Evolutionary conservation across 352 stramenopile genomes (phyloP).

Genomic region (Phytophthora melonis): DNA sequence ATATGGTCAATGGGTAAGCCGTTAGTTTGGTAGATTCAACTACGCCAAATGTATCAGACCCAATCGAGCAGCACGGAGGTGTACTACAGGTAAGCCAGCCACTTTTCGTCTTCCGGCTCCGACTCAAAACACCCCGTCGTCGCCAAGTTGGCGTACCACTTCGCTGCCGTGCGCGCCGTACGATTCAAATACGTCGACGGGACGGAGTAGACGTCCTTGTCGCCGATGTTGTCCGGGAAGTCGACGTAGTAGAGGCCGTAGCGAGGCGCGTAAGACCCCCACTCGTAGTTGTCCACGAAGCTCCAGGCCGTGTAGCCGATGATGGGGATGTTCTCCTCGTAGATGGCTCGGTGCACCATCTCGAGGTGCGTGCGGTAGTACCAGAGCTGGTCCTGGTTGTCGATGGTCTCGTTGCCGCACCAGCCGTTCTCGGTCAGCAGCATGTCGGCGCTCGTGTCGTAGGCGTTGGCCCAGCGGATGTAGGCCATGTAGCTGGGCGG

Average conservation of each 20-base stretch:
- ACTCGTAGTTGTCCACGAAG: slow-evolving; percentile 44
- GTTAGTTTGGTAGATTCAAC: no score
- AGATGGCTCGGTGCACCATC: slow-evolving; percentile 60
- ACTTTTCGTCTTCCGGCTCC: slow-evolving; percentile 40
- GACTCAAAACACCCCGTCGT: slow-evolving; percentile 36
- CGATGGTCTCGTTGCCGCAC: slow-evolving; percentile 66
- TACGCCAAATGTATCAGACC: no score
- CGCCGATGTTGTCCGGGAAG: slow-evolving; percentile 53
- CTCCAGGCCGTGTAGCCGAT: slow-evolving; percentile 93
- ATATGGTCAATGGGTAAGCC: no score
- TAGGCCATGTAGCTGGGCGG: slow-evolving; percentile 57
- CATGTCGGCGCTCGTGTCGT: slow-evolving; percentile 50
- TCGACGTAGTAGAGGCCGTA: slow-evolving; percentile 75
- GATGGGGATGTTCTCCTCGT: slow-evolving; percentile 64
- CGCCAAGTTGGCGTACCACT: slow-evolving; percentile 41
- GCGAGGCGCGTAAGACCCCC: slow-evolving; percentile 47
- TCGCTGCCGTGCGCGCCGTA: slow-evolving; percentile 50
- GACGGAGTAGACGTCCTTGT: slow-evolving; percentile 30
- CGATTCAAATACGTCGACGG: slow-evolving; percentile 43
- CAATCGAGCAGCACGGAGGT: not conserved
- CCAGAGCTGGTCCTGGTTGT: slow-evolving; percentile 66
- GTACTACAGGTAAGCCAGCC: slow-evolving; percentile 27
- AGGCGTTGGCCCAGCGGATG: slow-evolving; percentile 57
- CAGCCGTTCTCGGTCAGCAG: slow-evolving; percentile 76
- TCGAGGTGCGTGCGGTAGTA: slow-evolving; percentile 64